Evolutionary conservation across 192 early-diverging fungal species (phyloP).

Genomic region (Coemansia sp.): DNA sequence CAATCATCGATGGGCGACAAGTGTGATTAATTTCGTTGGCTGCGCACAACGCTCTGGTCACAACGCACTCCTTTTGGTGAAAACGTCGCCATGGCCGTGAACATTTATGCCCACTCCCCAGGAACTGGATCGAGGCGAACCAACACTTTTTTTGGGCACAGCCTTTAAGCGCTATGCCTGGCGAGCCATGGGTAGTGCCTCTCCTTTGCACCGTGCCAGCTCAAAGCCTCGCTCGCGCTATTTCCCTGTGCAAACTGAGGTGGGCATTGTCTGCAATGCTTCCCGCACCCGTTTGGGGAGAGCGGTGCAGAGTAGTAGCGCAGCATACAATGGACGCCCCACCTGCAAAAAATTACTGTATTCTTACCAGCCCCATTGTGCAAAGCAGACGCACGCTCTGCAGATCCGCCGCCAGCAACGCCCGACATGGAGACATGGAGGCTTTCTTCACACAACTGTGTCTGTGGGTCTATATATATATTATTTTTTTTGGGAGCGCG

Average conservation of each 20-base stretch:
- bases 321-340: neutral
- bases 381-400: constrained; percentile 3
- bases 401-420: constrained; percentile 4
- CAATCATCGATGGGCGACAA: neutral
- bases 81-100: neutral
- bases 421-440: neutral
- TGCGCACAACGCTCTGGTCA: neutral
- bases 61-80: neutral
- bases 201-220: constrained; percentile 3
- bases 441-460: neutral
- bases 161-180: neutral
- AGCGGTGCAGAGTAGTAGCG: constrained; percentile 7
- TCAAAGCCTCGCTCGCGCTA: constrained; percentile 3
- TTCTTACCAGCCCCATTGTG: constrained; percentile 9
- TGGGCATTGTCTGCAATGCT: constrained; percentile 1
- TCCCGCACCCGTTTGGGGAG: constrained; percentile 5
- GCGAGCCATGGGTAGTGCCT: neutral
- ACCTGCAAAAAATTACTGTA: constrained; percentile 11
- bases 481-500: neutral
- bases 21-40: neutral
- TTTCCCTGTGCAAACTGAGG: neutral
- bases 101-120: no score
- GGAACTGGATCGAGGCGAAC: neutral
- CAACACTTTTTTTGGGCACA: neutral
- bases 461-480: neutral